Conservation (phyloP, 805 yeast species). For the Pichia eremophila region DNA sequence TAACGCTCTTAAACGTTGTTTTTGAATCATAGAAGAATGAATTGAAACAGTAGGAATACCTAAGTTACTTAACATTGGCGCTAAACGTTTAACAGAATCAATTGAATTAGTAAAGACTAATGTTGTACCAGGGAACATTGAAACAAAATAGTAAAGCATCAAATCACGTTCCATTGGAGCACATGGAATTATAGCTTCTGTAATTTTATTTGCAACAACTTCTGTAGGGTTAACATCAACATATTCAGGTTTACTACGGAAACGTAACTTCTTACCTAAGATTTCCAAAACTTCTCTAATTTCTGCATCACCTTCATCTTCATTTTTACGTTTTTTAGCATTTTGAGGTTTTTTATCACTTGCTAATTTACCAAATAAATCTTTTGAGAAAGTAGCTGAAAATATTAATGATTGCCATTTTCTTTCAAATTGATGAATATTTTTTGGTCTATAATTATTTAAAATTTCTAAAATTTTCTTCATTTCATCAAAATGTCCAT, state of each 20-base stretch:
- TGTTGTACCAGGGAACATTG: slow-evolving; percentile 82
- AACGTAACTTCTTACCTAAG: slow-evolving; percentile 59
- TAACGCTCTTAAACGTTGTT: slow-evolving; percentile 76
- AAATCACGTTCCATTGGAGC: slow-evolving; percentile 84
- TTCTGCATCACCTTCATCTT: slow-evolving; percentile 28
- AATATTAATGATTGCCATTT: slow-evolving; percentile 80
- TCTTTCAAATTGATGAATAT: slow-evolving; percentile 12
- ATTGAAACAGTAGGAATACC: slow-evolving; percentile 63
- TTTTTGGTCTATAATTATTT: slow-evolving; percentile 37
- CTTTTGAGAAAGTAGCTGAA: slow-evolving; percentile 86
- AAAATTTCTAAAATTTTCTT: slow-evolving; percentile 68
- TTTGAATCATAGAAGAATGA: slow-evolving; percentile 93
- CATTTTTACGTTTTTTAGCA: slow-evolving; percentile 19
- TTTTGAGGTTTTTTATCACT: slow-evolving; percentile 27
- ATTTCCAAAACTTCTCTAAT: slow-evolving; percentile 50
- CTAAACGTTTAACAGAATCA: slow-evolving; percentile 82
- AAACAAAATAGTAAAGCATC: slow-evolving; percentile 76
- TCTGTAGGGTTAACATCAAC: slow-evolving; percentile 85
- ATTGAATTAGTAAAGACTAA: slow-evolving; percentile 92
- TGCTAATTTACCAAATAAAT: slow-evolving; percentile 67
- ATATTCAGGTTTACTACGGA: slow-evolving; percentile 56
- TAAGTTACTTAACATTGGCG: slow-evolving; percentile 63
- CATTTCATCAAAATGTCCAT: slow-evolving; percentile 92
- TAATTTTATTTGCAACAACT: slow-evolving; percentile 60
- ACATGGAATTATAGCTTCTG: slow-evolving; percentile 88